phyloP scores from a whole-genome alignment of 371 early-diverging fungal genomes.

The Mortierella sp. region DNA sequence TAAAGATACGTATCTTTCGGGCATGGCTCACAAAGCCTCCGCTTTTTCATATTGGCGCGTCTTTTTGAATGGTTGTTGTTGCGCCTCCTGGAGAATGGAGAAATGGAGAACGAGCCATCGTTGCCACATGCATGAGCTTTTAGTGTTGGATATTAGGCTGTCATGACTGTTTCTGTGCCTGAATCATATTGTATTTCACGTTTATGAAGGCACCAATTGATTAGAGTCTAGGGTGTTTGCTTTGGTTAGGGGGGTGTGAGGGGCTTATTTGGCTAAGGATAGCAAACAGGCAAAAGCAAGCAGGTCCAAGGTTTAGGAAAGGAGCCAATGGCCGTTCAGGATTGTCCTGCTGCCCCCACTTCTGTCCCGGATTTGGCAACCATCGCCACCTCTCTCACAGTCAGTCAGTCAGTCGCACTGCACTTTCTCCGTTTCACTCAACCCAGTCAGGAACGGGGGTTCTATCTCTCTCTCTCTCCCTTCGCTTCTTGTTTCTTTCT shows the following conservation, averaged over 20 bases:
- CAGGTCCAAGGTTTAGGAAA: neutral
- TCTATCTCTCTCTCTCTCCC: neutral
- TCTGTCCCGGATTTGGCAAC: slow-evolving; percentile 3
- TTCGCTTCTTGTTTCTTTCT: neutral
- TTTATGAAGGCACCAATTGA: neutral
- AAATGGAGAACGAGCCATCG: neutral
- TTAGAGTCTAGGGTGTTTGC: too few species aligned
- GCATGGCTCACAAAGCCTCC: neutral
- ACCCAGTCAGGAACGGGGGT: neutral
- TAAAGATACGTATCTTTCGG: neutral
- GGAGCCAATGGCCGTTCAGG: neutral
- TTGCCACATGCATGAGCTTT: too few species aligned
- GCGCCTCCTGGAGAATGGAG: neutral
- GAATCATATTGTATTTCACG: neutral
- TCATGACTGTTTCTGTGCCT: neutral
- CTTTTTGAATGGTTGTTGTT: too few species aligned
- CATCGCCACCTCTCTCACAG: neutral
- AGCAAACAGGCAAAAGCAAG: neutral
- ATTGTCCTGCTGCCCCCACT: neutral
- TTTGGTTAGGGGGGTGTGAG: too few species aligned
- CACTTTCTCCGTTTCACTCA: neutral
- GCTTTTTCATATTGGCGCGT: neutral
- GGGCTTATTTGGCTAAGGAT: too few species aligned
- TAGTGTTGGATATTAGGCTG: too few species aligned
- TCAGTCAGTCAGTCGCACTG: neutral